A percentile compares a stretch with the other conserved stretches of the same genome.
phyloP scores from a whole-genome alignment of 2,329 filamentous ascomycete genomes.

The Fusarium robinianum region DNA sequence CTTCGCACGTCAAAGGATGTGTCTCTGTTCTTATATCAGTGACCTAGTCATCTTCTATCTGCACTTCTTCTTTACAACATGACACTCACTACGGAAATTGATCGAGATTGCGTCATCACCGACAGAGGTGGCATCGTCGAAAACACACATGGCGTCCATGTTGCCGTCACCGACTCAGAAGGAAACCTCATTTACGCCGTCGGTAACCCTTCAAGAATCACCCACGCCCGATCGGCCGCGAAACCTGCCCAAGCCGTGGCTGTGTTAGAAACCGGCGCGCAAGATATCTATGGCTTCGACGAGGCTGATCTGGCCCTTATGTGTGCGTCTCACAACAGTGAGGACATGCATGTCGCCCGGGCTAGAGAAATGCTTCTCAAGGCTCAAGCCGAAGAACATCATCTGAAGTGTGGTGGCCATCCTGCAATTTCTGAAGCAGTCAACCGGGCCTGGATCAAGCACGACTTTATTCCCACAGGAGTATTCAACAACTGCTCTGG shows the following conservation, averaged over 20 bases:
- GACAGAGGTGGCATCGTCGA: constrained; percentile 48
- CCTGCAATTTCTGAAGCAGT: constrained; percentile 41
- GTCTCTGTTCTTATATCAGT: too few species aligned
- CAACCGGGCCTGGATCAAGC: constrained; percentile 46
- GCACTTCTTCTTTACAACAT: constrained; percentile 2
- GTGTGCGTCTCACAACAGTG: constrained; percentile 53
- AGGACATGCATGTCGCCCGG: constrained; percentile 46
- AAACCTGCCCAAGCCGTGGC: constrained; percentile 52
- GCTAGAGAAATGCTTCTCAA: constrained; percentile 46
- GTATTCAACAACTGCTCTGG: constrained; percentile 54
- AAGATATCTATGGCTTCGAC: too few species aligned
- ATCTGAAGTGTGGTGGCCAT: constrained; percentile 51
- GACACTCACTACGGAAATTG: constrained; percentile 17
- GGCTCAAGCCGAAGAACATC: constrained; percentile 38
- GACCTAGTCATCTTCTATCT: too few species aligned
- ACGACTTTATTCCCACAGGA: constrained; percentile 43
- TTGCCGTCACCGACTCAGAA: constrained; percentile 45
- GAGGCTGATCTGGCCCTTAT: constrained; percentile 51
- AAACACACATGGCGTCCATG: constrained; percentile 50
- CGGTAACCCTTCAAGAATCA: constrained; percentile 48
- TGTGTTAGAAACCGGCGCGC: constrained; percentile 49
- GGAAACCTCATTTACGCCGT: constrained; percentile 46
- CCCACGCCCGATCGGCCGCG: constrained; percentile 50
- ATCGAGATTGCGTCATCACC: constrained; percentile 41
- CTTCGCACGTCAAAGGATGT: too few species aligned